These are phyloP conservation scores for Fraxinus ornus DNA, from an alignment of 305 asterid genomes.

Conservation along the genomic window DNA sequence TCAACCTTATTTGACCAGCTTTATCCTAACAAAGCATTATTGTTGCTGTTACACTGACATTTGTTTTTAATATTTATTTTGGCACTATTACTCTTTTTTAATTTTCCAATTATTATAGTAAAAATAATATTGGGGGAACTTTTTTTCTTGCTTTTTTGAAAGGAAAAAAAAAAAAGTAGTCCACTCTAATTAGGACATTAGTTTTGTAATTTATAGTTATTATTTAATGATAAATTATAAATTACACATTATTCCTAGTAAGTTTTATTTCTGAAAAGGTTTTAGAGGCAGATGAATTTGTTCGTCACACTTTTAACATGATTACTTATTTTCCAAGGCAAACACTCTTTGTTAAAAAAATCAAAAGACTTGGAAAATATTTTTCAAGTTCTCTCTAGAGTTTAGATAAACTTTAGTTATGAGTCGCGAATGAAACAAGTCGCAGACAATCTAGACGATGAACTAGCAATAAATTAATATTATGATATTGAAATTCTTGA, in stretches of 20 bases:
- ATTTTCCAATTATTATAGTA: neutral
- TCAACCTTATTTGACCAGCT: constrained; percentile 20
- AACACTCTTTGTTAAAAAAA: neutral
- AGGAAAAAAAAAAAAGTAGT: neutral
- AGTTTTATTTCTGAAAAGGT: neutral
- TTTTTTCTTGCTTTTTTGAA: neutral
- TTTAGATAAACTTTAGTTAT: neutral
- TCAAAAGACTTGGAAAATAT: neutral
- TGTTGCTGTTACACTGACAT: neutral
- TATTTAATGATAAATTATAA: neutral
- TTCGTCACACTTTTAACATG: neutral
- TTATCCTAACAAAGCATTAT: constrained; percentile 16
- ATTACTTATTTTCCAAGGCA: neutral
- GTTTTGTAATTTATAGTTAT: neutral
- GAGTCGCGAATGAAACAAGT: neutral
- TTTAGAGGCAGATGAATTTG: neutral
- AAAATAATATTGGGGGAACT: neutral
- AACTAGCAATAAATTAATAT: neutral
- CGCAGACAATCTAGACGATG: neutral
- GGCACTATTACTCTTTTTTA: neutral
- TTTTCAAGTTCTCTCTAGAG: neutral
- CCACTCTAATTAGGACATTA: neutral
- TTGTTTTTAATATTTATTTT: neutral
- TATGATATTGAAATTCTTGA: no score
- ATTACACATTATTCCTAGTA: neutral